phyloP scores from a whole-genome alignment of 345 rosid genomes.

The Syzygium grande region DNA sequence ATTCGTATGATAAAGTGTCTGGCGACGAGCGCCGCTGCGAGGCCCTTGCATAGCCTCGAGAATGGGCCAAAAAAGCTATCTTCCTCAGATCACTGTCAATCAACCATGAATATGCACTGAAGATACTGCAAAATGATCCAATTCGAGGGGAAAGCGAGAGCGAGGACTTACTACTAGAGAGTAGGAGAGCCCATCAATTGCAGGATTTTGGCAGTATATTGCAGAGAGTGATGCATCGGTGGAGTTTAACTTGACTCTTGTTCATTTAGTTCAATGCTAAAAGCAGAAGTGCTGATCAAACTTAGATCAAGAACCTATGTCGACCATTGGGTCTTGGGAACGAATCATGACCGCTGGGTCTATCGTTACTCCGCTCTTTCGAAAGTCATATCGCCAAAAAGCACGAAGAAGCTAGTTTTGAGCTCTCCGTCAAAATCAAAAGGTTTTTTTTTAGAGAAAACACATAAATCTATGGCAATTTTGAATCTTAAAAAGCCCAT shows the following conservation, averaged over 20 bases:
- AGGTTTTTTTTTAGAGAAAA: not conserved
- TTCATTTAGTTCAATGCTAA: not conserved
- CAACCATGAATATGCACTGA: not conserved
- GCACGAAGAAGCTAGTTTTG: not conserved
- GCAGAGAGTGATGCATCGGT: not conserved
- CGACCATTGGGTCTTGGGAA: not conserved
- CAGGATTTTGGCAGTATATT: not conserved
- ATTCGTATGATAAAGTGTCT: constrained; percentile 67
- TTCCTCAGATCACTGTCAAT: constrained; percentile 19
- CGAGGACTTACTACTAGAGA: not conserved
- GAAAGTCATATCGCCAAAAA: not conserved
- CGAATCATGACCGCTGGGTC: not conserved
- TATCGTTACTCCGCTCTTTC: not conserved
- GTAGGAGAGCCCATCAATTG: not conserved
- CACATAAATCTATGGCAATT: not conserved
- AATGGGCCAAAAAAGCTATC: constrained; percentile 48
- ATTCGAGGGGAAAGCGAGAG: not conserved
- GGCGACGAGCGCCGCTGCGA: constrained; percentile 52
- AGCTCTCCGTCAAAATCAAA: not conserved
- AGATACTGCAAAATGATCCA: not conserved
- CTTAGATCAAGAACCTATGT: not conserved
- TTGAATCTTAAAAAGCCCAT: not conserved
- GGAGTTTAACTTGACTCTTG: not conserved
- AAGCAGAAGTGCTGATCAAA: not conserved
- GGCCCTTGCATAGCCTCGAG: constrained; percentile 73